phyloP scores from a whole-genome alignment of 1,284 basidiomycete species.

The Ganoderma sinense region DNA sequence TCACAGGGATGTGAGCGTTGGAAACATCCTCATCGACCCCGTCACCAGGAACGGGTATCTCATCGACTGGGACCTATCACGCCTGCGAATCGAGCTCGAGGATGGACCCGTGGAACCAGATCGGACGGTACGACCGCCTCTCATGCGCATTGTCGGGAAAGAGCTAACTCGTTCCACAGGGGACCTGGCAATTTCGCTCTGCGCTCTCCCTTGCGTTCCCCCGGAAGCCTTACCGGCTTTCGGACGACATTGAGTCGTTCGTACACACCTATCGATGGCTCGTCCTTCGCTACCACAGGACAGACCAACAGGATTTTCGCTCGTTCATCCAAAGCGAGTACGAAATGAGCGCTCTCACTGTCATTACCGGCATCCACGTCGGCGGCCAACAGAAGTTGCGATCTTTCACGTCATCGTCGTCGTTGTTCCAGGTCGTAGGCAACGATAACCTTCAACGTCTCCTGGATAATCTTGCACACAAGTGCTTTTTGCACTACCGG shows the following conservation, averaged over 20 bases:
- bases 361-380: neutral
- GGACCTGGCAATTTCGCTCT: slow-evolving; percentile 19
- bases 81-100: neutral
- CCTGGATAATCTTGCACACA: neutral
- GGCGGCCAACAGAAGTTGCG: neutral
- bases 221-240: slow-evolving; percentile 5
- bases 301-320: neutral
- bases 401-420: neutral
- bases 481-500: neutral
- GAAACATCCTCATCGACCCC: slow-evolving; percentile 19
- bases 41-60: neutral
- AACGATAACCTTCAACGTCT: neutral
- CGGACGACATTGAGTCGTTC: slow-evolving; percentile 22
- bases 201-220: neutral
- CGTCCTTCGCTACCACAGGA: neutral
- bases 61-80: slow-evolving; percentile 19
- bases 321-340: neutral
- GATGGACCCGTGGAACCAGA: neutral
- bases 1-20: slow-evolving; percentile 19
- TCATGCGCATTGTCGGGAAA: neutral
- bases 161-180: neutral
- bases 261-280: slow-evolving; percentile 9
- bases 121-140: neutral
- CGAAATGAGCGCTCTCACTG: neutral
- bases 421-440: neutral